Base-by-base conservation (phyloP, 1,139 yeast species). In the Suhomyces chickasaworum region DNA sequence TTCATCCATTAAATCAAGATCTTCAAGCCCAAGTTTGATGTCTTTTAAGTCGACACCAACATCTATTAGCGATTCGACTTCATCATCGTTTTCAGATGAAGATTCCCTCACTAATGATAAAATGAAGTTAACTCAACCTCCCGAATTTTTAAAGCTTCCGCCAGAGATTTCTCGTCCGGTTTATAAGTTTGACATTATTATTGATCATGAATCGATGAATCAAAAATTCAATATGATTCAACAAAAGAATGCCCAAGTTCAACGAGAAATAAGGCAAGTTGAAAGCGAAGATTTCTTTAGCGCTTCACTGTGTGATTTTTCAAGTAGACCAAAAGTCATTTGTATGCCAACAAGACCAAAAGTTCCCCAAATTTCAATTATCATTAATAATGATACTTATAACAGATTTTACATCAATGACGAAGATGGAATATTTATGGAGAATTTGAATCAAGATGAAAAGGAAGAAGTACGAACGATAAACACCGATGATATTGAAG, bases 121-220 rank as follows among this genome's bases (percentile, higher is more conserved):
- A 17, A 39, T 39, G 17, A 35, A 40, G 13, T 22, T 34, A 15
- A 52, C 68, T 16, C 66, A 70, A 38, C 80, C 80, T 10, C 80
- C 81, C 2, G 83, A 78, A 50, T 59, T 78, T 27, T 59, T 69
- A 36, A 64, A 61, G 31, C 58, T 70, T 12, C 74, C 79, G 0
- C 83, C 84, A 2, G 80, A 77, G 33, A 66, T 78, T 6, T 59
- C 69, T 12, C 60, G 80, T 37, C 83, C 82, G 8, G 54, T 68
- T 13, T 76, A 66, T 57, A 76, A 73, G 54, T 78, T 78, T 58
- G 81, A 78, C 40, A 60, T 80, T 31, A 63, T 71, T 2, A 58
- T 73, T 38, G 78, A 77, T 48, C 77, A 74, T 48, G 76, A 72
- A 16, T 58, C 77, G 4, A 57, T 75, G 41, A 68, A 72, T 39